A percentile compares a stretch with the other conserved stretches of the same genome.
Evolutionary conservation across 1,284 basidiomycete genomes (phyloP).

Genomic region (Ceratorhiza oryzae-sativae): DNA sequence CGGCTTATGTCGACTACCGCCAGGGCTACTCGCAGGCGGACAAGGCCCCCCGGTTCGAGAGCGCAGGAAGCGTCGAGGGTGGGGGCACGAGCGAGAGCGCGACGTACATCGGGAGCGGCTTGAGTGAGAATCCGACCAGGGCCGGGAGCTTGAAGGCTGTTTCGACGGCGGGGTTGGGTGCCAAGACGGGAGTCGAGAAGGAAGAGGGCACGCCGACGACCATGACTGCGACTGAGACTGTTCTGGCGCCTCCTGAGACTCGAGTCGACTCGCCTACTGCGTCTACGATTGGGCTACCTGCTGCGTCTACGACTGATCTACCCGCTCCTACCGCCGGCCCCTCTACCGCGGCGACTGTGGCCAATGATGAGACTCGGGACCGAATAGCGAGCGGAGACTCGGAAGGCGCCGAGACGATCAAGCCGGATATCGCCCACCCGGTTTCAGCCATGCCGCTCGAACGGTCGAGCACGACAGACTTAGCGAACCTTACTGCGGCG

Average conservation of each 20-base stretch:
- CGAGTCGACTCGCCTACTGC: not conserved
- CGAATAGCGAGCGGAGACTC: slow-evolving; percentile 23
- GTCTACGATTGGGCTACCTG: not conserved
- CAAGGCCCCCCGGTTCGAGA: not conserved
- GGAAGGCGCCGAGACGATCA: slow-evolving; percentile 14
- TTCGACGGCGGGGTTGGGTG: no score
- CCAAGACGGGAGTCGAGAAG: not conserved
- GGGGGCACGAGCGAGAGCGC: not conserved
- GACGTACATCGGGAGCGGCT: slow-evolving; percentile 20
- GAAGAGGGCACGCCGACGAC: not conserved
- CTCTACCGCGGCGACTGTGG: not conserved
- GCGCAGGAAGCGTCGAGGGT: slow-evolving; percentile 1
- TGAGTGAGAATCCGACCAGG: not conserved
- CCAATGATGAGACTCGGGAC: slow-evolving; percentile 14
- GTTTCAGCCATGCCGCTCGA: not conserved
- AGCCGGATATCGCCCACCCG: not conserved
- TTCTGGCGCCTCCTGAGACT: no score
- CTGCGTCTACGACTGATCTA: slow-evolving; percentile 7
- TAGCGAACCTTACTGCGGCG: slow-evolving; percentile 12
- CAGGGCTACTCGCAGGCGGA: not conserved
- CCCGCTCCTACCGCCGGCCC: not conserved
- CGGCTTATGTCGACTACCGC: slow-evolving; percentile 36
- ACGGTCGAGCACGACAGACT: slow-evolving; percentile 5
- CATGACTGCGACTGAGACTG: not conserved
- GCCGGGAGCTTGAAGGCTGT: no score